These are phyloP conservation scores for Erythrobasidium hasegawianum DNA, from an alignment of 1,284 basidiomycete species.

Conservation along the genomic window DNA sequence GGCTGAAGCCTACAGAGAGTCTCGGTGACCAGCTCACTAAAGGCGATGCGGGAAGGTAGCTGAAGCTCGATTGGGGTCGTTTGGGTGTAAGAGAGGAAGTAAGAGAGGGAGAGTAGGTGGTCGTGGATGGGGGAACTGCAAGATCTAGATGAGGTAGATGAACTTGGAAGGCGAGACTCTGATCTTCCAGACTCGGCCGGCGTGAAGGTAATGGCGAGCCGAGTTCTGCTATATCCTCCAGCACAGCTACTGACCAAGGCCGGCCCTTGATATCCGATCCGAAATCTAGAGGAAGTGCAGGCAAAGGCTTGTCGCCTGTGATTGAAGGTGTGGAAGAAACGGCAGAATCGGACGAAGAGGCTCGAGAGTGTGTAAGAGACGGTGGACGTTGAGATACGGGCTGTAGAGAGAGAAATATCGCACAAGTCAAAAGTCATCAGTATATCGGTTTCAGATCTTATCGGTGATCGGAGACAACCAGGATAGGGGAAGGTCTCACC, in stretches of 20 bases:
- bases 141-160: slow-evolving; percentile 29
- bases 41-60: slow-evolving; percentile 2
- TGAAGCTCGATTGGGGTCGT: not conserved
- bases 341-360: slow-evolving; percentile 27
- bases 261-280: not conserved
- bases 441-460: not conserved
- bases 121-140: not conserved
- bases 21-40: slow-evolving; percentile 19
- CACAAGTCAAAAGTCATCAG: not conserved
- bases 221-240: slow-evolving; percentile 16
- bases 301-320: slow-evolving; percentile 17
- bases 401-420: not conserved
- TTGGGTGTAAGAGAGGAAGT: slow-evolving; percentile 14
- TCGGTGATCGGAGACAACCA: not conserved
- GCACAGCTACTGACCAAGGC: slow-evolving; percentile 18
- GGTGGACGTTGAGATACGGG: slow-evolving; percentile 1
- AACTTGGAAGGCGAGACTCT: not conserved
- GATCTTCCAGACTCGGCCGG: not conserved
- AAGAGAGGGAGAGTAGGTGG: not conserved
- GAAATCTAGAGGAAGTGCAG: slow-evolving; percentile 14
- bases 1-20: slow-evolving; percentile 6
- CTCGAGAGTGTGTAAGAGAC: slow-evolving; percentile 29
- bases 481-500: not conserved
- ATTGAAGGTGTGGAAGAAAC: slow-evolving; percentile 14
- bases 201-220: slow-evolving; percentile 5